These are phyloP conservation scores for Lachnum nothofagi DNA, from an alignment of 2,329 filamentous ascomycete species.

Conservation along the genomic window DNA sequence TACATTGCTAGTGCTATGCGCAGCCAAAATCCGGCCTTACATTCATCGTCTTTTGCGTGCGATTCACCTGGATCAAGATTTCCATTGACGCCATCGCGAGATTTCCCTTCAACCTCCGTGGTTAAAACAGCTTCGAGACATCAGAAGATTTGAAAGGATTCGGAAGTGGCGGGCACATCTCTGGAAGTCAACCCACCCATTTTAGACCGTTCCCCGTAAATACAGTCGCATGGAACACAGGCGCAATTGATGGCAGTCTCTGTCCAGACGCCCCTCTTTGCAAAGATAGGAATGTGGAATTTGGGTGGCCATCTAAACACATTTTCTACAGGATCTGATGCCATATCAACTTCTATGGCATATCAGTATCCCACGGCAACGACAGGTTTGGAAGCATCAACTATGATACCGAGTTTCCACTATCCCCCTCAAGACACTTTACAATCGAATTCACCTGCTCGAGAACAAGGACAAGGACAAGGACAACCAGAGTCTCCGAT, in stretches of 20 bases:
- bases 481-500: constrained; percentile 22
- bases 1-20: constrained; percentile 21
- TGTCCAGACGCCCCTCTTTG: constrained; percentile 27
- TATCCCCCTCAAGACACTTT: constrained; percentile 22
- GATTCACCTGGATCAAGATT: constrained; percentile 10
- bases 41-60: constrained; percentile 13
- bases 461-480: constrained; percentile 13
- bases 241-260: constrained; percentile 33
- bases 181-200: not conserved
- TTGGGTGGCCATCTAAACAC: constrained; percentile 25
- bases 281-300: constrained; percentile 31
- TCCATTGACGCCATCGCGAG: constrained; percentile 4
- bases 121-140: not conserved
- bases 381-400: constrained; percentile 25
- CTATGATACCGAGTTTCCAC: constrained; percentile 28
- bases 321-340: constrained; percentile 23
- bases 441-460: constrained; percentile 18
- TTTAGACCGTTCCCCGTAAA: not conserved
- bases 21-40: constrained; percentile 23
- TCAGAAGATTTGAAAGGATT: not conserved
- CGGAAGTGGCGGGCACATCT: not conserved
- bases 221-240: constrained; percentile 19
- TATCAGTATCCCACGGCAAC: constrained; percentile 29
- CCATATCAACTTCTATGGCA: constrained; percentile 24
- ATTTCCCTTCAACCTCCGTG: constrained; percentile 1